These are phyloP conservation scores for Pichia sp. DNA, from an alignment of 1,139 yeast species.

Conservation along the genomic window DNA sequence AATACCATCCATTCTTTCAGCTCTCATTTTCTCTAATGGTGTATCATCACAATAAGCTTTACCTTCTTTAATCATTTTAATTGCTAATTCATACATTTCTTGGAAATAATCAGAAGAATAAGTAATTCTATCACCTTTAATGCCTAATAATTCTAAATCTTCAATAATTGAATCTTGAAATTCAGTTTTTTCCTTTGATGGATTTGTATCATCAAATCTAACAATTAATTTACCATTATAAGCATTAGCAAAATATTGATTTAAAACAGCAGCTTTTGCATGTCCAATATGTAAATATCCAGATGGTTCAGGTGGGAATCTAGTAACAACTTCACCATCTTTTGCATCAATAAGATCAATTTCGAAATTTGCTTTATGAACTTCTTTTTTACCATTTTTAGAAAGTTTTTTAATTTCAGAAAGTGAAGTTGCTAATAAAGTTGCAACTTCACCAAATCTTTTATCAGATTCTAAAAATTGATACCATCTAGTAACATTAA, in stretches of 20 bases:
- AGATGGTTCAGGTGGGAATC: conserved; percentile 91
- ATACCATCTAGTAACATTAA: conserved; percentile 93
- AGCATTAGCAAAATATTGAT: conserved; percentile 90
- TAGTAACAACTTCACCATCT: conserved; percentile 90
- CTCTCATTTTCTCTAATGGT: conserved; percentile 89
- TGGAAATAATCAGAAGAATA: conserved; percentile 92
- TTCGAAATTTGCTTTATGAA: conserved; percentile 87
- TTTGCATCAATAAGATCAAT: conserved; percentile 87
- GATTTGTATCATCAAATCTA: conserved; percentile 96
- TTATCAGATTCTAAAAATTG: conserved; percentile 61
- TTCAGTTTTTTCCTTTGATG: conserved; percentile 88
- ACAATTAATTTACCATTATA: conserved; percentile 92
- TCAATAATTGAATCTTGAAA: conserved; percentile 89
- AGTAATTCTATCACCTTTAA: conserved; percentile 81
- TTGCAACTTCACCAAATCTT: conserved; percentile 66
- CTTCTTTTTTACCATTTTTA: conserved; percentile 67
- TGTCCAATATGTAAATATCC: conserved; percentile 97
- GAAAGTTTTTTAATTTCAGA: conserved; percentile 69
- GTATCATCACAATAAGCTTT: conserved; percentile 97
- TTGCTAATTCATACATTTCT: conserved; percentile 78
- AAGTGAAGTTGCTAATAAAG: conserved; percentile 58
- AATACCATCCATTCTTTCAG: conserved; percentile 95
- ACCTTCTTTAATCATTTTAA: conserved; percentile 85
- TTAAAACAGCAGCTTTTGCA: conserved; percentile 93
- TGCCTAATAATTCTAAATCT: conserved; percentile 82